Base-by-base conservation (phyloP, 2,329 filamentous ascomycete genomes). In the Colletotrichum lini region DNA sequence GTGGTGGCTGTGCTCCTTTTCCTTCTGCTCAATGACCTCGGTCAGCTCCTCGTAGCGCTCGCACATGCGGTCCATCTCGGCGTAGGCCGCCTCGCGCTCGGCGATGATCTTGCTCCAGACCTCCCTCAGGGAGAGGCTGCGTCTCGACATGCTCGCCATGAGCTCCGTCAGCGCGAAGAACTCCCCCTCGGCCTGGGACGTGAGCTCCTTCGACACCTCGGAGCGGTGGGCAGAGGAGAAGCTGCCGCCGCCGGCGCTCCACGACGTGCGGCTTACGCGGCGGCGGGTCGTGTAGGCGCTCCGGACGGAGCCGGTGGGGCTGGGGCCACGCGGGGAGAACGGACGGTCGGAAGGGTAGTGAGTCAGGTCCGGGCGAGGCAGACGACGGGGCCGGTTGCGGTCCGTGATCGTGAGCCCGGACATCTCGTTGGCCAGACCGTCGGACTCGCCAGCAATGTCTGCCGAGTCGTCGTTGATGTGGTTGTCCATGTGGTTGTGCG, bases 171-270 rank as follows among this genome's bases (percentile, higher is more conserved):
- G 67, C 4, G 63, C 67, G 42, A 61, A 61, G 63, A 70, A 70
- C 50, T 70, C 67, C 50, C 56, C 38, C 57, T 70, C 67, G 50
- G 67, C 67, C 47, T 70, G 63, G 16, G 50, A 50, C 1, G 64
- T 61, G 50, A 70, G 67, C 64, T 70, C 67, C 42, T 67, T 70
- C 26, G 63, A 60, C n/a, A 70, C 50, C n/a, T 70, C 67, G 47
- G 63, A 61, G 21, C 67, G 52, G 21, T 65, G 35, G 12, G 15
- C 47, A 30, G 30, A 50, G 13, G 56, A 54, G 56, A 52, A 52
- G n/a, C 35, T 16, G 35, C 35, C 35, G 35, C 35, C 35, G 35
- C 63, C 58, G 16, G 16, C 30, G 53, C 54, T 44, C 26, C 44
- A 70, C 4, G 67, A 66, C 1, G 26, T 35, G 16, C 62, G 67